phyloP scores from a whole-genome alignment of 116 monocot species.

The Dioscorea cayenensis region DNA sequence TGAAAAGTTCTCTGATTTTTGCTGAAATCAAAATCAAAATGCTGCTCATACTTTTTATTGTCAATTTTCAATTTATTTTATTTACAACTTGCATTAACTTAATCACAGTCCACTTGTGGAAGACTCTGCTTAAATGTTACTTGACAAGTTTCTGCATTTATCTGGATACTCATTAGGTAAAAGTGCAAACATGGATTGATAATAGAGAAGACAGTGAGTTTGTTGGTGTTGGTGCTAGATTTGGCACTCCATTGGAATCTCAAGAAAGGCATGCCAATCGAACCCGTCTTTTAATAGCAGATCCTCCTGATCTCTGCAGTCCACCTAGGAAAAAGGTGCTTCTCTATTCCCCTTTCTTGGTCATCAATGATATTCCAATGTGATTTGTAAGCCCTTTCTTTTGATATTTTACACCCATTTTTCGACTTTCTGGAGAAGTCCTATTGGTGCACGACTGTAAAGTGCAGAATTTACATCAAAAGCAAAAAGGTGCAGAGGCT shows the following conservation, averaged over 20 bases:
- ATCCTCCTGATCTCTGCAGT: conserved; percentile 73
- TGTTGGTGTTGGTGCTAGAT: conserved; percentile 97
- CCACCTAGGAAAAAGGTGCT: conserved; percentile 42
- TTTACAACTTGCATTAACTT: no score
- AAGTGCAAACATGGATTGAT: conserved; percentile 95
- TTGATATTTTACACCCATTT: background rate
- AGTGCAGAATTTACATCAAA: conserved; percentile 92
- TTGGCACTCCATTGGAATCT: conserved; percentile 74
- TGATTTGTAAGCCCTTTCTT: background rate
- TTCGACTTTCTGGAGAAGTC: conserved; percentile 1
- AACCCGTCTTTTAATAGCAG: conserved; percentile 48
- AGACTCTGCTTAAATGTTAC: no score
- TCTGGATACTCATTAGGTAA: conserved; percentile 47
- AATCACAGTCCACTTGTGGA: no score
- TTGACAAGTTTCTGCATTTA: no score
- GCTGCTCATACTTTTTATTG: no score
- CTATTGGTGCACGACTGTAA: conserved; percentile 24
- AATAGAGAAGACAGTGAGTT: conserved; percentile 60
- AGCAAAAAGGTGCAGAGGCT: conserved; percentile 83
- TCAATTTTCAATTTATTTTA: no score
- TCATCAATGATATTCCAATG: background rate
- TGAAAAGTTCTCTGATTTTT: no score
- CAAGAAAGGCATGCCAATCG: conserved; percentile 86
- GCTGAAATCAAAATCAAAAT: no score
- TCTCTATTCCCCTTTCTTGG: background rate